Conservation (phyloP, 129 eudicot genomes). For the Lactuca sativa region DNA sequence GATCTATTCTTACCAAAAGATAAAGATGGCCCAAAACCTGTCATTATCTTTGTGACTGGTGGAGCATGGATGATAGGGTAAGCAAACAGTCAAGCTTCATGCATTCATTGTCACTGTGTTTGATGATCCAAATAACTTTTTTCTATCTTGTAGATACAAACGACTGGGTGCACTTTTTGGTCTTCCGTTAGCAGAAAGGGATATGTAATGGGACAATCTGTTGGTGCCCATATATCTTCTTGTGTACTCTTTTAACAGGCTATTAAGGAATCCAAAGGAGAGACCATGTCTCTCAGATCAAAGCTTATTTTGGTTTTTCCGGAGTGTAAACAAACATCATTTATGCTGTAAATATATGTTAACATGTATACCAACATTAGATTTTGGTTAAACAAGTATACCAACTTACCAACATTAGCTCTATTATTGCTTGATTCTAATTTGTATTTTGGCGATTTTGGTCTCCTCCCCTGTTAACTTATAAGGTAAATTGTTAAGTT, state of each 20-base stretch:
- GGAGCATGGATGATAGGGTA: slow-evolving; percentile 97
- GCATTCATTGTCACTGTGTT: neutral
- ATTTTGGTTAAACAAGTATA: too few relatives aligned
- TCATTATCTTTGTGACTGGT: slow-evolving; percentile 80
- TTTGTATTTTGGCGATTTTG: too few relatives aligned
- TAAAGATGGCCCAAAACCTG: slow-evolving; percentile 62
- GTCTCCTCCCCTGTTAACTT: too few relatives aligned
- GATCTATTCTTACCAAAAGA: slow-evolving; percentile 69
- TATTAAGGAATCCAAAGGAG: slow-evolving; percentile 66
- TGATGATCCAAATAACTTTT: neutral
- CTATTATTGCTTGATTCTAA: too few relatives aligned
- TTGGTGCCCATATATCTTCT: slow-evolving; percentile 85
- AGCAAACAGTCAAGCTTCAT: slow-evolving; percentile 6
- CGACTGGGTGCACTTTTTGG: slow-evolving; percentile 93
- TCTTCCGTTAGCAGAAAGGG: slow-evolving; percentile 76
- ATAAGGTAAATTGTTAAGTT: too few relatives aligned
- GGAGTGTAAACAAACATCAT: slow-evolving; percentile 63
- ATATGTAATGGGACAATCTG: slow-evolving; percentile 89
- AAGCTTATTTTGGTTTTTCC: slow-evolving; percentile 95
- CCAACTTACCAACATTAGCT: too few relatives aligned
- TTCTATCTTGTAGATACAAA: slow-evolving; percentile 52
- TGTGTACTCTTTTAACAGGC: slow-evolving; percentile 87
- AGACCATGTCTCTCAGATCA: slow-evolving; percentile 67
- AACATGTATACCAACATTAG: too few relatives aligned
- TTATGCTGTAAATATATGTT: too few relatives aligned